phyloP scores from a whole-genome alignment of 2,329 filamentous ascomycete genomes.

The Aspergillus fructus region DNA sequence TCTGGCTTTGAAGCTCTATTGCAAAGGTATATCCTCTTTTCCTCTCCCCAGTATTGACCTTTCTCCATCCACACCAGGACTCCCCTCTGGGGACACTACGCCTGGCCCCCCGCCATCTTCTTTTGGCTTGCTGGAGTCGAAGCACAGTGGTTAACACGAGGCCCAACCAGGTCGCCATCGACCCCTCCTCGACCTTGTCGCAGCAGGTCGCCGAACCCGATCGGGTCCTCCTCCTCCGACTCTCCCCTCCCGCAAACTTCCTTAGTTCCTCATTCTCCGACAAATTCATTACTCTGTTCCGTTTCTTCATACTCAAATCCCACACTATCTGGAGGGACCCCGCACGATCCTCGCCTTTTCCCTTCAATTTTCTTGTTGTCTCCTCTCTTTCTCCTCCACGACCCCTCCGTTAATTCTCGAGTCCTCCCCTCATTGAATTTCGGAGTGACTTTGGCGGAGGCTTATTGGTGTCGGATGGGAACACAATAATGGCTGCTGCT shows the following conservation, averaged over 20 bases:
- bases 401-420: slow-evolving; percentile 2
- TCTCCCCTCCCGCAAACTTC: slow-evolving; percentile 34
- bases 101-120: neutral
- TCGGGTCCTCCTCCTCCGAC: slow-evolving; percentile 20
- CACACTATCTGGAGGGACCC: slow-evolving; percentile 10
- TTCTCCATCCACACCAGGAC: neutral
- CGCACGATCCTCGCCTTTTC: slow-evolving; percentile 11
- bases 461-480: slow-evolving; percentile 35
- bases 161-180: slow-evolving; percentile 5
- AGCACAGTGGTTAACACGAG: slow-evolving; percentile 7
- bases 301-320: slow-evolving; percentile 18
- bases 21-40: too few species aligned
- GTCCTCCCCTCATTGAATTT: neutral
- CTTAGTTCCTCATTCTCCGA: slow-evolving; percentile 34
- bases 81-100: neutral
- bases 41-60: neutral
- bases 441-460: slow-evolving; percentile 15
- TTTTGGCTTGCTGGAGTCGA: slow-evolving; percentile 3
- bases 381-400: slow-evolving; percentile 4
- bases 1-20: neutral
- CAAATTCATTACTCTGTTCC: slow-evolving; percentile 17
- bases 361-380: neutral
- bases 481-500: slow-evolving; percentile 42
- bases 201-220: slow-evolving; percentile 19
- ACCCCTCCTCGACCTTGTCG: slow-evolving; percentile 15